A percentile compares a stretch with the other conserved stretches of the same genome.
phyloP scores from a whole-genome alignment of 306 rosid genomes.

The Inga laurina region DNA sequence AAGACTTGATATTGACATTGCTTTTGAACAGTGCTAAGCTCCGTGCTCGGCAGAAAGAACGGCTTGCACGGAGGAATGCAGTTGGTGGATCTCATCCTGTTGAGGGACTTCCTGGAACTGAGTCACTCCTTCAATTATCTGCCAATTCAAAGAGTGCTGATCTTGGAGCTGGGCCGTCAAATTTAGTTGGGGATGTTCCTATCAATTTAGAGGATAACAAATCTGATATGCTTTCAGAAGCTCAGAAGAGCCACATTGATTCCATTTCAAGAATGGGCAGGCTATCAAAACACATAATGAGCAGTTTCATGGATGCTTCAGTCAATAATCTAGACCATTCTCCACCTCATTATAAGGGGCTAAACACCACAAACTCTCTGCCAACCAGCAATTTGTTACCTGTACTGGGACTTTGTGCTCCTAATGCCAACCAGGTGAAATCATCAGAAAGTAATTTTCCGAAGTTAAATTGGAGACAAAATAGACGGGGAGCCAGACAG shows the following conservation, averaged over 20 bases:
- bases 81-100: constrained; percentile 49
- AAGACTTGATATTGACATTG: constrained; percentile 34
- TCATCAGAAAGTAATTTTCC: constrained; percentile 62
- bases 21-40: constrained; percentile 77
- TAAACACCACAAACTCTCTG: constrained; percentile 41
- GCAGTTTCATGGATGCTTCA: constrained; percentile 56
- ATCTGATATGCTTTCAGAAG: constrained; percentile 46
- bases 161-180: constrained; percentile 47
- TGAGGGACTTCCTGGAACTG: constrained; percentile 52
- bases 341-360: constrained; percentile 50
- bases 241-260: constrained; percentile 48
- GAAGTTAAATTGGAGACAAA: constrained; percentile 67
- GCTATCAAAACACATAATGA: constrained; percentile 51
- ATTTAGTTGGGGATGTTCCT: constrained; percentile 55
- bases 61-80: constrained; percentile 65
- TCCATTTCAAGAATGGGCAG: constrained; percentile 62
- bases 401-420: constrained; percentile 95
- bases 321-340: constrained; percentile 51
- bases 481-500: constrained; percentile 63
- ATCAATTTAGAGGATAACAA: constrained; percentile 65
- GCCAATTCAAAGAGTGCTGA: constrained; percentile 51
- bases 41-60: constrained; percentile 91
- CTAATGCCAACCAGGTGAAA: constrained; percentile 71
- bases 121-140: constrained; percentile 45
- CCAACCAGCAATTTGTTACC: constrained; percentile 68